These are phyloP conservation scores for Talaromyces sp. DNA, from an alignment of 2,329 filamentous ascomycete species.

Conservation along the genomic window DNA sequence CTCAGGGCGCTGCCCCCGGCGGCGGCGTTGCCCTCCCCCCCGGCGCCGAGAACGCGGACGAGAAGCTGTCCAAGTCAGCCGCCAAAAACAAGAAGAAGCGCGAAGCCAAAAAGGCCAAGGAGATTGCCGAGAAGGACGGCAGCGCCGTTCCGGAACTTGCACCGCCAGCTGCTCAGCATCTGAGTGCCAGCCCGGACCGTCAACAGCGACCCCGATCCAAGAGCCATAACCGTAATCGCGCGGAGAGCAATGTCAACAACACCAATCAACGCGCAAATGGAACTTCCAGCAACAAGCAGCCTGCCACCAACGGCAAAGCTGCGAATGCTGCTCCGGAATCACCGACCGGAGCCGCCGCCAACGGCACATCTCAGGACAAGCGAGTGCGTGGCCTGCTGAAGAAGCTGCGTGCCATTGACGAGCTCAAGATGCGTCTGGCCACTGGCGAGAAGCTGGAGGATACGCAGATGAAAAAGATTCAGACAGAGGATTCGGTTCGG, in stretches of 20 bases:
- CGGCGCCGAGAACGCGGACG: conserved; percentile 59
- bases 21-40: conserved; percentile 62
- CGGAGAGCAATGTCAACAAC: conserved; percentile 13
- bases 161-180: conserved; percentile 42
- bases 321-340: conserved; percentile 24
- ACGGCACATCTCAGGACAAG: conserved; percentile 69
- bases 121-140: conserved; percentile 59
- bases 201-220: conserved; percentile 7
- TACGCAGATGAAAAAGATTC: conserved; percentile 97
- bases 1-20: conserved; percentile 64
- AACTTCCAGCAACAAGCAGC: background rate
- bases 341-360: conserved; percentile 47
- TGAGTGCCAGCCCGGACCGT: conserved; percentile 23
- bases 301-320: conserved; percentile 24
- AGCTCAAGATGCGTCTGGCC: conserved; percentile 93
- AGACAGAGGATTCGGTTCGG: conserved; percentile 75
- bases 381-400: conserved; percentile 91
- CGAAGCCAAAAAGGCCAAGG: conserved; percentile 84
- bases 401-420: conserved; percentile 96
- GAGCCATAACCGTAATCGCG: conserved; percentile 12
- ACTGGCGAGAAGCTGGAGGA: conserved; percentile 95
- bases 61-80: conserved; percentile 73
- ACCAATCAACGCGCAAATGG: conserved; percentile 4
- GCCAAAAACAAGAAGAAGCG: conserved; percentile 99
- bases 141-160: conserved; percentile 49